phyloP scores from a whole-genome alignment of 306 rosid species.

The Mimosa pudica region DNA sequence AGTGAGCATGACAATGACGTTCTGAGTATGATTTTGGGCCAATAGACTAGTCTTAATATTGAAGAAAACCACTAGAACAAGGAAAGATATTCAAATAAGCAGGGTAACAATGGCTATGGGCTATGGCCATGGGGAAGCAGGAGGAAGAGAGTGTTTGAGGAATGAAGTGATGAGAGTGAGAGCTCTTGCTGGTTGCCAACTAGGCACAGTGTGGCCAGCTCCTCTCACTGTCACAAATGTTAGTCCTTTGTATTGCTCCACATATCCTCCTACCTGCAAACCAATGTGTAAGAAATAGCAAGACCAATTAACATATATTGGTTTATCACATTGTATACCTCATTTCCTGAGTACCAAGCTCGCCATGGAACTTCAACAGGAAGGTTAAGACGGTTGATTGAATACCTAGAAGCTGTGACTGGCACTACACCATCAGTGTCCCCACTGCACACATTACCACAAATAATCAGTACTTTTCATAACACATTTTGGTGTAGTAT shows the following conservation, averaged over 20 bases:
- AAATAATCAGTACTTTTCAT: neutral
- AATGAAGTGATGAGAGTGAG: slow-evolving; percentile 52
- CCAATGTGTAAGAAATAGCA: neutral
- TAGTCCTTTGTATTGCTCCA: slow-evolving; percentile 49
- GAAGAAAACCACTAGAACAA: neutral
- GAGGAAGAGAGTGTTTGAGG: slow-evolving; percentile 45
- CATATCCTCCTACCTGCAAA: slow-evolving; percentile 61
- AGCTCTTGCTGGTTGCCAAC: slow-evolving; percentile 62
- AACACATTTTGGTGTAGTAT: neutral
- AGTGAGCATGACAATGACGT: too few relatives aligned
- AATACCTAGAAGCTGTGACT: slow-evolving; percentile 58
- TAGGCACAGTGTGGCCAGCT: slow-evolving; percentile 66
- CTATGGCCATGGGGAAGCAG: slow-evolving; percentile 34
- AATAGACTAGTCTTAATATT: neutral
- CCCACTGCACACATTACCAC: slow-evolving; percentile 43
- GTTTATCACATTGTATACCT: slow-evolving; percentile 36
- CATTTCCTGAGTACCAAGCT: slow-evolving; percentile 55
- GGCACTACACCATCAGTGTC: slow-evolving; percentile 56
- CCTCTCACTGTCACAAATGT: slow-evolving; percentile 57
- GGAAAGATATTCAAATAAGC: neutral
- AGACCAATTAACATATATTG: neutral
- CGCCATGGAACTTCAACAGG: slow-evolving; percentile 47
- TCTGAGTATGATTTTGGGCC: neutral
- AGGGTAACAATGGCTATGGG: neutral
- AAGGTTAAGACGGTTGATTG: slow-evolving; percentile 48